A percentile compares a stretch with the other conserved stretches of the same genome.
Conservation (phyloP, 805 yeast species). For the Candida parachauliodes region DNA sequence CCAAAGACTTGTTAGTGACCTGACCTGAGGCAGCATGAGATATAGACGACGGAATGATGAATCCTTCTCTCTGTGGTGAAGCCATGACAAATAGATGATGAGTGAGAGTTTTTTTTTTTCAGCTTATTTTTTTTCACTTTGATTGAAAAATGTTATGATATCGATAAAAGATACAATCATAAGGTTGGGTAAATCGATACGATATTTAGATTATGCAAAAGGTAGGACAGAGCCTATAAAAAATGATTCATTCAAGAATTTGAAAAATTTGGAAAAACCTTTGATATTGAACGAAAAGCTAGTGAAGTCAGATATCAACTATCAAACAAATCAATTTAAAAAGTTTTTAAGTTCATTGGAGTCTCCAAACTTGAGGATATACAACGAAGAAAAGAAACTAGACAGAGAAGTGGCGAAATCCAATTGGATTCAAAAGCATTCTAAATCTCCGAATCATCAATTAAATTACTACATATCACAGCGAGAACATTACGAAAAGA, state of each 20-base stretch:
- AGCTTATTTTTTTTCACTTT: conserved; percentile 1
- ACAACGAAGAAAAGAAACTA: conserved; percentile 22
- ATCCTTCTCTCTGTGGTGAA: conserved; percentile 75
- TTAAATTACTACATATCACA: conserved; percentile 25
- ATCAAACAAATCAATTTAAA: conserved; percentile 22
- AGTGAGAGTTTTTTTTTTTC: conserved; percentile 1
- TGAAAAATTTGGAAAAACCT: background rate
- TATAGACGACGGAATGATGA: conserved; percentile 73
- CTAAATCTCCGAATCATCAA: conserved; percentile 15
- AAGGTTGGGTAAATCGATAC: conserved; percentile 30
- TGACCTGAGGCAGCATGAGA: conserved; percentile 82
- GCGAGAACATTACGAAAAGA: conserved; percentile 25
- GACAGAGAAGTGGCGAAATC: conserved; percentile 21
- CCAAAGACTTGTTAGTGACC: conserved; percentile 57
- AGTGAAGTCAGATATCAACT: conserved; percentile 11
- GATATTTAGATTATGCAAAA: conserved; percentile 17
- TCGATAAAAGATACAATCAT: conserved; percentile 31
- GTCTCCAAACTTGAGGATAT: conserved; percentile 30
- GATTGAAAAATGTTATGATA: conserved; percentile 18
- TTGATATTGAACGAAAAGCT: background rate
- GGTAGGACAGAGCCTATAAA: background rate
- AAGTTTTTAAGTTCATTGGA: conserved; percentile 33
- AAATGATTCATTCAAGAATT: background rate
- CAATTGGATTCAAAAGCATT: conserved; percentile 22
- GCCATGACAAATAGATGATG: conserved; percentile 25